Base-by-base conservation (phyloP, 1,284 basidiomycete species). In the Sanghuangporus sanghuang region DNA sequence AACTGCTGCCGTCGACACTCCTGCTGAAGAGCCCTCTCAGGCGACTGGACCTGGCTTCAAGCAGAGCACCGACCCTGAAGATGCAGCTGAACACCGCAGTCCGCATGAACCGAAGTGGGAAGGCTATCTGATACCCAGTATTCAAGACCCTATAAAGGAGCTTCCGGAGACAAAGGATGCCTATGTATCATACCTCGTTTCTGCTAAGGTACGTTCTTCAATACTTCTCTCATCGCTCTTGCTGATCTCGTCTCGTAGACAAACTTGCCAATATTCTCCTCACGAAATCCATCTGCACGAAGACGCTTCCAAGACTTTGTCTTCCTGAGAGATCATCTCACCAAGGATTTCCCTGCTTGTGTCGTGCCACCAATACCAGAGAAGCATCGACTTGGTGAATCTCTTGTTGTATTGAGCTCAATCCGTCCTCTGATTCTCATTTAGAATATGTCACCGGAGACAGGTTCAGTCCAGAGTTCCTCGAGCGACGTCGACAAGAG, bases 301-400 rank as follows among this genome's bases (percentile, higher is more conserved):
- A 83, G 96, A 66, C 85, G 96, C 32, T 99, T 97, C 78, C 93
- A 96, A 72, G 97, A 99, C 77, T 99, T 99, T 76, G 91, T 93
- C 42, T 99, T 99, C 74, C 79, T 99, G 42, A 82, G 92, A 66
- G 89, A 97, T 58, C 86, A 97, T 71, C 85, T 99, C 39, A 84
- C 86, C 21, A 89, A 89, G 76, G 91, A 96, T 75, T 99, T 98
- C 72, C 95, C 95, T 2, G 97, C 96, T 62, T 96, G 94, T 71
- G 93, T 99, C 21, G 92, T 99, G 0, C 95, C 96, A 27, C 93
- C 95, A 6, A 81, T 99, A 57, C 97, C 96, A 3, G 96, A 96
- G 76, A 99, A 99, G 77, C 96, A 98, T 73, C 84, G 97, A 62
- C 77, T 98, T 72, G 95, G 94, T 97, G 68, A 65, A 89, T 80